Conservation (phyloP, 1,139 yeast species). For the Casaregolazyma lundiana region DNA sequence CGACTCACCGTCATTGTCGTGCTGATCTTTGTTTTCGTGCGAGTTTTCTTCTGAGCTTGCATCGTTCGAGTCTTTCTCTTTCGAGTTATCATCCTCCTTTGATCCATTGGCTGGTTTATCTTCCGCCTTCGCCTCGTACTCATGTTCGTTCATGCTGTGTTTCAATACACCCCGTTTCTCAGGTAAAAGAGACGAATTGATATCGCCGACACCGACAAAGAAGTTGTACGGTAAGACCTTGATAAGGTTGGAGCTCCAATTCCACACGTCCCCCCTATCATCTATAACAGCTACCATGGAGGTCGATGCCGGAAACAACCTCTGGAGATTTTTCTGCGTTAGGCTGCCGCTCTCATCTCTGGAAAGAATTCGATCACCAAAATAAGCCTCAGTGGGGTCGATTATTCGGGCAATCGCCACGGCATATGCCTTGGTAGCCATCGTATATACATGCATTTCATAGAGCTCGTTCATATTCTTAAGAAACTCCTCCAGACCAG, state of each 20-base stretch:
- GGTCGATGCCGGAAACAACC: constrained; percentile 93
- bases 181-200: constrained; percentile 87
- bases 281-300: constrained; percentile 96
- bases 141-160: constrained; percentile 14
- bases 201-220: constrained; percentile 96
- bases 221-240: constrained; percentile 95
- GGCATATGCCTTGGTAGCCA: constrained; percentile 98
- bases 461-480: constrained; percentile 57
- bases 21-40: not conserved
- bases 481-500: constrained; percentile 75
- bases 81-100: not conserved
- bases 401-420: constrained; percentile 82
- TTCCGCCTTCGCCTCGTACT: constrained; percentile 19
- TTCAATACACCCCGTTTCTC: constrained; percentile 54
- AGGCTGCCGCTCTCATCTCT: constrained; percentile 94
- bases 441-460: constrained; percentile 93
- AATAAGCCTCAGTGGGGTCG: constrained; percentile 81
- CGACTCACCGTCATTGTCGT: constrained; percentile 6
- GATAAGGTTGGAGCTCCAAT: constrained; percentile 87
- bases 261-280: constrained; percentile 99
- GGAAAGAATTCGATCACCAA: constrained; percentile 86
- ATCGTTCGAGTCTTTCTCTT: not conserved
- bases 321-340: constrained; percentile 79
- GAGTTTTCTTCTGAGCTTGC: not conserved
- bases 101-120: not conserved